phyloP scores from a whole-genome alignment of 1,284 basidiomycete species.

The Microbotryum intermedium region DNA sequence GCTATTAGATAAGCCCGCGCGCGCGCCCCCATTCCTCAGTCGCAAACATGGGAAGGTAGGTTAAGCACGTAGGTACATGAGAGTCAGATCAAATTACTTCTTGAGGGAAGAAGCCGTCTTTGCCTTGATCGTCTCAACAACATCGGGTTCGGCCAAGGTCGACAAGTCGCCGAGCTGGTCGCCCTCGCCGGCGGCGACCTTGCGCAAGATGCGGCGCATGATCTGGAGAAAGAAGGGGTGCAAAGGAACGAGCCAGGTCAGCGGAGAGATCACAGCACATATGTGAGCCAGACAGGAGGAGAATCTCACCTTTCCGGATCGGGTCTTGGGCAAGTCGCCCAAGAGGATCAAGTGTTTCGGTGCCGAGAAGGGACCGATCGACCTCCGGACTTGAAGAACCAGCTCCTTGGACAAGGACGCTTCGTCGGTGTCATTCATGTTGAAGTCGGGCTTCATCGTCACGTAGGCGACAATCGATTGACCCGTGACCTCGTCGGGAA shows the following conservation, averaged over 20 bases:
- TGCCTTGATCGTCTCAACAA: slow-evolving; percentile 32
- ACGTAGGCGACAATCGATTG: slow-evolving; percentile 44
- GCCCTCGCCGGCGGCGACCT: slow-evolving; percentile 86
- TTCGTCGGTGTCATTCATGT: slow-evolving; percentile 61
- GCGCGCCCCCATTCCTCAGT: too few species aligned
- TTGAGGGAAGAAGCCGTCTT: too few species aligned
- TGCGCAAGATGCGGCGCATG: slow-evolving; percentile 88
- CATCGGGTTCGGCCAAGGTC: slow-evolving; percentile 63
- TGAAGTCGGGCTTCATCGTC: slow-evolving; percentile 61
- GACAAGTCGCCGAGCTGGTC: slow-evolving; percentile 84
- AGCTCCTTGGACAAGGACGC: slow-evolving; percentile 73
- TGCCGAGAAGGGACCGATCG: slow-evolving; percentile 89
- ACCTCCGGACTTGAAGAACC: slow-evolving; percentile 86
- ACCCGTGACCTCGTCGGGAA: slow-evolving; percentile 32
- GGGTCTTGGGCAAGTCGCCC: slow-evolving; percentile 84
- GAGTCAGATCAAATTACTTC: too few species aligned
- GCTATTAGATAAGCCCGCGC: too few species aligned
- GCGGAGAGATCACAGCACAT: neutral
- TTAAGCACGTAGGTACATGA: too few species aligned
- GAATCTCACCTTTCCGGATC: slow-evolving; percentile 74
- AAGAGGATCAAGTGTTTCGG: slow-evolving; percentile 50
- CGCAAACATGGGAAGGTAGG: too few species aligned
- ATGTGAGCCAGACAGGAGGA: neutral
- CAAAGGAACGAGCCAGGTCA: neutral
- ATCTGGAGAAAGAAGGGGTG: slow-evolving; percentile 48